A percentile compares a stretch with the other conserved stretches of the same genome.
Conservation (phyloP, 2,329 filamentous ascomycete genomes). For the Trichophyton schoenleinii region DNA sequence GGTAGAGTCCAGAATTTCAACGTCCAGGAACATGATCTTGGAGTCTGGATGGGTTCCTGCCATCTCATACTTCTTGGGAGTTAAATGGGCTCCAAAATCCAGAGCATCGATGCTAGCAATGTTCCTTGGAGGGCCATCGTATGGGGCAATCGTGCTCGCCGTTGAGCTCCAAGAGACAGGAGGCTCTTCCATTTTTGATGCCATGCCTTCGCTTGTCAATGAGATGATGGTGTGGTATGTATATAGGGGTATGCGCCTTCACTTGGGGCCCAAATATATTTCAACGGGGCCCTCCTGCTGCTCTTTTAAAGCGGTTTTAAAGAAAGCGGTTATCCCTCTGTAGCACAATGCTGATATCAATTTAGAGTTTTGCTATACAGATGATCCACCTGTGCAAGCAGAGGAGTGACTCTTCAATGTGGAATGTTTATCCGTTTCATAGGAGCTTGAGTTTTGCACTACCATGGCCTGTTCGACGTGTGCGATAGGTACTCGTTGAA, state of each 20-base stretch:
- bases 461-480: not conserved
- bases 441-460: not conserved
- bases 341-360: not conserved
- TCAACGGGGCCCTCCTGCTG: not conserved
- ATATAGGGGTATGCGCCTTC: too few species aligned
- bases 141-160: slow-evolving; percentile 8
- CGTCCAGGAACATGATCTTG: slow-evolving; percentile 27
- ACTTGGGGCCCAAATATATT: not conserved
- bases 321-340: not conserved
- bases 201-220: not conserved
- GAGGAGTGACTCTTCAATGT: not conserved
- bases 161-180: slow-evolving; percentile 9
- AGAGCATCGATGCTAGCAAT: slow-evolving; percentile 19
- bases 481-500: not conserved
- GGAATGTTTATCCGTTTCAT: not conserved
- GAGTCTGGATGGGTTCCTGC: slow-evolving; percentile 24
- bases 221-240: not conserved
- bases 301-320: not conserved
- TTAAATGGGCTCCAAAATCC: slow-evolving; percentile 21
- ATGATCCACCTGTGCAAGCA: not conserved
- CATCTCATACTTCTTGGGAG: slow-evolving; percentile 27
- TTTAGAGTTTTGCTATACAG: not conserved
- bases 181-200: slow-evolving; percentile 7
- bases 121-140: slow-evolving; percentile 19
- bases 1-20: slow-evolving; percentile 32